These are phyloP conservation scores for Acrocalymma vagum DNA, from an alignment of 2,329 filamentous ascomycete species.

Conservation along the genomic window DNA sequence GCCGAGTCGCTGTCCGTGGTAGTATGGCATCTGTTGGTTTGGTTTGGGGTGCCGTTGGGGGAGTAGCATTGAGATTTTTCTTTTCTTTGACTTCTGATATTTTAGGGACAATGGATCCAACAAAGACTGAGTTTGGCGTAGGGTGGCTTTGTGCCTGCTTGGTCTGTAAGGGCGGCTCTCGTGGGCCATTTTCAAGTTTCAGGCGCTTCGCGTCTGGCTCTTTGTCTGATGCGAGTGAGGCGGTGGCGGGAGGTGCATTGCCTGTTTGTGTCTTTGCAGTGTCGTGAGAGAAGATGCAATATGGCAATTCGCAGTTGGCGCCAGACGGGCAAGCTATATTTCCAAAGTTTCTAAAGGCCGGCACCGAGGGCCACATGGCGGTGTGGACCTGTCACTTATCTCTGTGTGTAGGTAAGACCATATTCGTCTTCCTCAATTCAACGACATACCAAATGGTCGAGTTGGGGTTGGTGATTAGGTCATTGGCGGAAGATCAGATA, in stretches of 20 bases:
- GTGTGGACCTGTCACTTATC: slow-evolving; percentile 6
- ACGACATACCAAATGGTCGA: slow-evolving; percentile 17
- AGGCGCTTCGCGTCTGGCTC: slow-evolving; percentile 38
- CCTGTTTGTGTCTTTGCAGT: slow-evolving; percentile 14
- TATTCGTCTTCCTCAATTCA: slow-evolving; percentile 4
- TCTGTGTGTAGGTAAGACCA: slow-evolving; percentile 15
- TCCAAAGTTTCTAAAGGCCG: slow-evolving; percentile 34
- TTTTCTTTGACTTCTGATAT: slow-evolving; percentile 13
- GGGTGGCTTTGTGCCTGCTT: slow-evolving; percentile 9
- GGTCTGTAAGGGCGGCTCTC: no score
- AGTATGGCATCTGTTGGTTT: slow-evolving; percentile 12
- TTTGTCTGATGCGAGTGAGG: slow-evolving; percentile 3
- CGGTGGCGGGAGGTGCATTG: slow-evolving; percentile 5
- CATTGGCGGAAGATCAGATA: no score
- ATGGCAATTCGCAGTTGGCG: slow-evolving; percentile 58
- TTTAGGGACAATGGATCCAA: slow-evolving; percentile 32
- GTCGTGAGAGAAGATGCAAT: slow-evolving; percentile 68
- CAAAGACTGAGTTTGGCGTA: slow-evolving; percentile 26
- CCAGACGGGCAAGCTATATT: slow-evolving; percentile 59
- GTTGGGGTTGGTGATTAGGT: not conserved
- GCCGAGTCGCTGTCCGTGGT: slow-evolving; percentile 33
- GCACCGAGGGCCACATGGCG: slow-evolving; percentile 40
- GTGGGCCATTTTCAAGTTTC: slow-evolving; percentile 35
- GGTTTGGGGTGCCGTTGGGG: slow-evolving; percentile 7
- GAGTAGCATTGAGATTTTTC: slow-evolving; percentile 1